Conservation (phyloP, 805 yeast species). For the Wickerhamiella hasegawae region DNA sequence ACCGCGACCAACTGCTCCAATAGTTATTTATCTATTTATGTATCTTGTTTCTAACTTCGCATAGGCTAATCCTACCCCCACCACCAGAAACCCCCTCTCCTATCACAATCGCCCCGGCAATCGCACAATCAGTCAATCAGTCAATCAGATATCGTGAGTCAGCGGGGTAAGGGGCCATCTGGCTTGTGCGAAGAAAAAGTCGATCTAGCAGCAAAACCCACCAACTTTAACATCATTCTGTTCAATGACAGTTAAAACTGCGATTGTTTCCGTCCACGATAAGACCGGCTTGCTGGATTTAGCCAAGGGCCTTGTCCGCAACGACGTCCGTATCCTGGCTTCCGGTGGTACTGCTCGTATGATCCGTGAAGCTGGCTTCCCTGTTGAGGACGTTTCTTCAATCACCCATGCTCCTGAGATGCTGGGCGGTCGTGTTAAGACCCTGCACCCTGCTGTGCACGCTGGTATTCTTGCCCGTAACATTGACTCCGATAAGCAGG, state of each 20-base stretch:
- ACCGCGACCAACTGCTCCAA: slow-evolving; percentile 54
- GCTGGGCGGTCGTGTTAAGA: slow-evolving; percentile 97
- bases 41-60: too few species aligned
- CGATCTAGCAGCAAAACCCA: too few species aligned
- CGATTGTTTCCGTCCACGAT: slow-evolving; percentile 92
- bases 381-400: slow-evolving; percentile 87
- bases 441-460: slow-evolving; percentile 97
- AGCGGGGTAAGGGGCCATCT: not conserved
- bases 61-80: too few species aligned
- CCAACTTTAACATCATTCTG: too few species aligned
- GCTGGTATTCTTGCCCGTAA: slow-evolving; percentile 88
- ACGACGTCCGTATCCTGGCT: slow-evolving; percentile 83
- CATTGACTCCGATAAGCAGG: slow-evolving; percentile 78
- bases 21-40: slow-evolving; percentile 12
- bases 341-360: slow-evolving; percentile 95
- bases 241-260: too few species aligned
- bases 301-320: slow-evolving; percentile 87
- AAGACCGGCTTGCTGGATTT: slow-evolving; percentile 91
- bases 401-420: slow-evolving; percentile 98
- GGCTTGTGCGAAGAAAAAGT: not conserved
- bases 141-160: too few species aligned
- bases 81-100: too few species aligned
- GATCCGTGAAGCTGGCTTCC: slow-evolving; percentile 94
- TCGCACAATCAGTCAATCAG: too few species aligned
- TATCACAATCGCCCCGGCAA: too few species aligned